Evolutionary conservation across 2,329 filamentous ascomycete species (phyloP).

Genomic region (Cytospora mali): DNA sequence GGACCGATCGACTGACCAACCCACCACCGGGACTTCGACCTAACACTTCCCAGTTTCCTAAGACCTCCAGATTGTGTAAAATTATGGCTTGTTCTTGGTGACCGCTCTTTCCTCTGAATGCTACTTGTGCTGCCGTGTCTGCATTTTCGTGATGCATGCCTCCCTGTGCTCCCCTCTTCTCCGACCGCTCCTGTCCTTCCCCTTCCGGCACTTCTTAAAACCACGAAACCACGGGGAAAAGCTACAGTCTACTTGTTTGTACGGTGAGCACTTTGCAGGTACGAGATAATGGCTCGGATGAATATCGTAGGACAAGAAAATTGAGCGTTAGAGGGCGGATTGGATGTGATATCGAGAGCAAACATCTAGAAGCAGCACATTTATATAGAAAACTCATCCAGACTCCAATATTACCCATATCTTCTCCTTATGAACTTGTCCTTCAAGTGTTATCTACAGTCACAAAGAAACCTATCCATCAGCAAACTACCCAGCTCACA

Average conservation of each 20-base stretch:
- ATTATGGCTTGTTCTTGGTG: no score
- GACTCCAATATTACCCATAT: background rate
- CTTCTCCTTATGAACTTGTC: background rate
- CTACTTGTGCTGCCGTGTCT: background rate
- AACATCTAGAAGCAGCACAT: conserved; percentile 4
- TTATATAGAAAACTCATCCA: background rate
- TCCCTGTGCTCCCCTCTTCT: background rate
- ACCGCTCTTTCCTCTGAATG: conserved; percentile 19
- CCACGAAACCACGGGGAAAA: background rate
- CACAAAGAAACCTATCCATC: background rate
- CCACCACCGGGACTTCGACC: no score
- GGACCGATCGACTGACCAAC: no score
- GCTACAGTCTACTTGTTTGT: conserved; percentile 1
- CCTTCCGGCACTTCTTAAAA: background rate
- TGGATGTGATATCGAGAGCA: conserved; percentile 7
- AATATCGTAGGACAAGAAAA: background rate
- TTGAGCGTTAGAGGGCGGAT: background rate
- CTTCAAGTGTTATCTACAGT: background rate
- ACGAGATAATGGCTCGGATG: background rate
- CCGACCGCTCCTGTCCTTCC: background rate
- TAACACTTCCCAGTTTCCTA: no score
- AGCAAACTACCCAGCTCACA: background rate
- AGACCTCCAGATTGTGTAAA: no score
- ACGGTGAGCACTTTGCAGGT: background rate
- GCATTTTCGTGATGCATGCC: no score